phyloP scores from a whole-genome alignment of 2,329 filamentous ascomycete species.

The Claviceps fusiformis region DNA sequence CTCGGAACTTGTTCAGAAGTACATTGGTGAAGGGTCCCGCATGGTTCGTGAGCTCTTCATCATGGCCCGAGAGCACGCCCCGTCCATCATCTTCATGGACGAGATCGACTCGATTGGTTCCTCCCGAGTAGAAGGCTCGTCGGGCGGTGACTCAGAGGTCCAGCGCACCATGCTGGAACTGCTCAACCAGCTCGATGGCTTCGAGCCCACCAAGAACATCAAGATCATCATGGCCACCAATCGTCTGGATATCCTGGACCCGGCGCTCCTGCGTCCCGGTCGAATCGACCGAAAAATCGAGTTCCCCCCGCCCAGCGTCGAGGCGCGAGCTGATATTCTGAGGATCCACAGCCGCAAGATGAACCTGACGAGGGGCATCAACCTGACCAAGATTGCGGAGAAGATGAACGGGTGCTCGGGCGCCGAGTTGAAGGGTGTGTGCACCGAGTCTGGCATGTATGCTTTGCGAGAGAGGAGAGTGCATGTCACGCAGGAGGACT shows the following conservation, averaged over 20 bases:
- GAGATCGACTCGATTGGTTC: slow-evolving; percentile 99
- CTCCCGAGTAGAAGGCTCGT: slow-evolving; percentile 88
- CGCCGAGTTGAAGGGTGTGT: slow-evolving; percentile 95
- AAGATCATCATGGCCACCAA: slow-evolving; percentile 99
- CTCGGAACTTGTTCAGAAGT: slow-evolving; percentile 95
- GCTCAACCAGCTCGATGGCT: slow-evolving; percentile 95
- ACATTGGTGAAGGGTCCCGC: slow-evolving; percentile 92
- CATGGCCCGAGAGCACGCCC: slow-evolving; percentile 96
- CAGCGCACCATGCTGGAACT: slow-evolving; percentile 98
- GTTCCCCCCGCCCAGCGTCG: slow-evolving; percentile 91
- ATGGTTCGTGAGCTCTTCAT: slow-evolving; percentile 99
- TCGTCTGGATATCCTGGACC: slow-evolving; percentile 91
- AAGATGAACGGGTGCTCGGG: slow-evolving; percentile 99
- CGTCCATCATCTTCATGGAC: slow-evolving; percentile 99
- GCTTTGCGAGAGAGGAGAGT: slow-evolving; percentile 88
- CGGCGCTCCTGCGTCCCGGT: slow-evolving; percentile 84
- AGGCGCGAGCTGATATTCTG: slow-evolving; percentile 92
- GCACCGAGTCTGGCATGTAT: slow-evolving; percentile 97
- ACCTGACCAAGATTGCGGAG: slow-evolving; percentile 95
- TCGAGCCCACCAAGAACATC: slow-evolving; percentile 99
- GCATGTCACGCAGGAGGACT: slow-evolving; percentile 97
- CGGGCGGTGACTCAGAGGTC: slow-evolving; percentile 91
- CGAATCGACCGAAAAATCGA: slow-evolving; percentile 98
- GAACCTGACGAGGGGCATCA: slow-evolving; percentile 96
- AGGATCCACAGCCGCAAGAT: slow-evolving; percentile 96